Base-by-base conservation (phyloP, 1,139 yeast genomes). In the Kazachstania sp. region DNA sequence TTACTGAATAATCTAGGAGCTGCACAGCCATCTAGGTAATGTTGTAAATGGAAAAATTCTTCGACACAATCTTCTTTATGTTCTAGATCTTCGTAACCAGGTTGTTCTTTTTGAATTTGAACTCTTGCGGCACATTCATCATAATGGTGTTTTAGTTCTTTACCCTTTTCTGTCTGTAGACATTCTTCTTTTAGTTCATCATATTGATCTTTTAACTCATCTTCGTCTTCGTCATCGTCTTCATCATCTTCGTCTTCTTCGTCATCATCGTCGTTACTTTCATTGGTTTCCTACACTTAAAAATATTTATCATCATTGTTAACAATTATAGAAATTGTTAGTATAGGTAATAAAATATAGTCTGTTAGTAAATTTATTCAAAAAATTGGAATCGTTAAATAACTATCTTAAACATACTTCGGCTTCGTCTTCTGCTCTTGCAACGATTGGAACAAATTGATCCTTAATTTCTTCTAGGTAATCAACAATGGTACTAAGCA, bases 51-150 rank as follows among this genome's bases (percentile, higher is more conserved):
- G 90, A 90, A 90, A 72, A 84, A 92, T 73, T 92, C 98, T 72
- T 92, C 97, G 55, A 90, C 83, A 75, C 98, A 92, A 72, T 90
- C 95, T 74, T 90, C 97, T 72, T 90, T 88, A 76, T 86, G 77
- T n/a, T 75, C 81, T 64, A 77, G 77, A 49, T 83, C 81, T 35
- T 72, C 95, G 67, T 90, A 88, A 55, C 73, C 95, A 57, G 79
- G 83, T 63, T 86, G 90, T 72, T 86, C 85, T 74, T 75, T 78
- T 63, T 82, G 95, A 68, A 82, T 79, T 58, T 90, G 81, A 57
- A 92, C 97, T 74, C 97, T 86, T 70, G 85, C 97, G 51, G 81
- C 80, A 77, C 98, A 92, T 71, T 90, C 97, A 54, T 85, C 83
- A 73, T 84, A 88, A 71, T 90, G 97, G 71, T 90, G 97, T 66